A percentile compares a stretch with the other conserved stretches of the same genome.
Conservation (phyloP, 2,329 filamentous ascomycete genomes). For the Akanthomyces uredinophilus region DNA sequence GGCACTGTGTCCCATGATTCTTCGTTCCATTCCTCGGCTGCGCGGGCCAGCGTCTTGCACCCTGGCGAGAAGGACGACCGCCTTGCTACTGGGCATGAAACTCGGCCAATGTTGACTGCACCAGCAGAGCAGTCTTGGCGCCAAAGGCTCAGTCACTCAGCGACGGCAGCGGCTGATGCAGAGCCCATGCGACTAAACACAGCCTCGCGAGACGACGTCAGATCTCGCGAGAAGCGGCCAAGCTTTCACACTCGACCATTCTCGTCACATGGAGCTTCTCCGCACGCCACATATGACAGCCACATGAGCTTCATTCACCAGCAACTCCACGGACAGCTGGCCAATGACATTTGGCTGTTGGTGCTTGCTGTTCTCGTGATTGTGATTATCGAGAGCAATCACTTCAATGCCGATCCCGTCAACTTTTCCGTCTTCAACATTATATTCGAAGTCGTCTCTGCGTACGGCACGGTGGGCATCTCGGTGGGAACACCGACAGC, state of each 20-base stretch:
- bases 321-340: constrained; percentile 59
- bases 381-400: constrained; percentile 52
- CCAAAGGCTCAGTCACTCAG: background rate
- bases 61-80: background rate
- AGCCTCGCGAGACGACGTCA: background rate
- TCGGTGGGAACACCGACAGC: constrained; percentile 50
- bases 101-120: too few species aligned
- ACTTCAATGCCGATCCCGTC: constrained; percentile 46
- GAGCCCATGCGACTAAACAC: background rate
- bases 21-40: too few species aligned
- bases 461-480: constrained; percentile 58
- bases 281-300: constrained; percentile 22
- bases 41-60: background rate
- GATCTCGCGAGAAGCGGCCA: background rate
- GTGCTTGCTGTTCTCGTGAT: constrained; percentile 56
- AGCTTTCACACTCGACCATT: background rate
- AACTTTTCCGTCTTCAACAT: constrained; percentile 57
- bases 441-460: constrained; percentile 52
- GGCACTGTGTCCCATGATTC: too few species aligned
- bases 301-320: constrained; percentile 46
- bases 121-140: background rate
- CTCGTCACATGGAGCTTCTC: background rate
- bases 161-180: background rate
- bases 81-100: background rate
- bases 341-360: constrained; percentile 64